Conservation (phyloP, 371 early-diverging fungal species). For the Rhizomucor miehei region DNA sequence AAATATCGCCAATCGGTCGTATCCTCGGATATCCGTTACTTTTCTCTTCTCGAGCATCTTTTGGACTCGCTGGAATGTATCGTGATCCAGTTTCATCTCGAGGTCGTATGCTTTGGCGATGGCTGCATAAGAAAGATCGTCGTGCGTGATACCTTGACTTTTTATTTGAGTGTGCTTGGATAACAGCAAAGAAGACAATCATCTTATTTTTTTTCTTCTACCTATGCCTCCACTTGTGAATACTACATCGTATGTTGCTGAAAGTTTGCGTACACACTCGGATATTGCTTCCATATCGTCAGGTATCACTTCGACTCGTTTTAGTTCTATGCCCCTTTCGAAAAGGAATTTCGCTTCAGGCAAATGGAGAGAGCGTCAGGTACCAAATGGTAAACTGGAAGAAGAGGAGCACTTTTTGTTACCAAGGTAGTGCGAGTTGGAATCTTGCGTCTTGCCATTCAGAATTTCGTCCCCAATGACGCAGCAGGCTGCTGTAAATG, state of each 20-base stretch:
- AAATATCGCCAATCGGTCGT: constrained; percentile 61
- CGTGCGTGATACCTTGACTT: constrained; percentile 47
- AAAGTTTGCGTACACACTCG: constrained; percentile 40
- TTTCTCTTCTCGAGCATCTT: constrained; percentile 15
- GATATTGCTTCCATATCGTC: constrained; percentile 50
- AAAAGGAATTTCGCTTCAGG: constrained; percentile 50
- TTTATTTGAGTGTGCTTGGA: background rate
- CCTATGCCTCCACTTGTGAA: constrained; percentile 75
- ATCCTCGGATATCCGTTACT: constrained; percentile 14
- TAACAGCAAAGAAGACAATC: too few species aligned
- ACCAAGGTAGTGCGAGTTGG: constrained; percentile 62
- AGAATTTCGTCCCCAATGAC: constrained; percentile 71
- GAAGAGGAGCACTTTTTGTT: background rate
- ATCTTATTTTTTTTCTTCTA: background rate
- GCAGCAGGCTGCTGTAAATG: constrained; percentile 35
- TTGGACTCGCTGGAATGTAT: constrained; percentile 52
- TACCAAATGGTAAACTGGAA: too few species aligned
- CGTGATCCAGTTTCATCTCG: constrained; percentile 41
- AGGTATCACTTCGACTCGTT: constrained; percentile 53
- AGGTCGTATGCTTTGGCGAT: constrained; percentile 62
- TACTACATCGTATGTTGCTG: constrained; percentile 48
- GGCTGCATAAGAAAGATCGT: constrained; percentile 68
- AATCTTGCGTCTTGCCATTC: constrained; percentile 71
- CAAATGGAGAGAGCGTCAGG: background rate
- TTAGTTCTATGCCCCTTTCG: constrained; percentile 53